phyloP scores from a whole-genome alignment of 768 basidiomycete species.

The Amanita brunnescens region DNA sequence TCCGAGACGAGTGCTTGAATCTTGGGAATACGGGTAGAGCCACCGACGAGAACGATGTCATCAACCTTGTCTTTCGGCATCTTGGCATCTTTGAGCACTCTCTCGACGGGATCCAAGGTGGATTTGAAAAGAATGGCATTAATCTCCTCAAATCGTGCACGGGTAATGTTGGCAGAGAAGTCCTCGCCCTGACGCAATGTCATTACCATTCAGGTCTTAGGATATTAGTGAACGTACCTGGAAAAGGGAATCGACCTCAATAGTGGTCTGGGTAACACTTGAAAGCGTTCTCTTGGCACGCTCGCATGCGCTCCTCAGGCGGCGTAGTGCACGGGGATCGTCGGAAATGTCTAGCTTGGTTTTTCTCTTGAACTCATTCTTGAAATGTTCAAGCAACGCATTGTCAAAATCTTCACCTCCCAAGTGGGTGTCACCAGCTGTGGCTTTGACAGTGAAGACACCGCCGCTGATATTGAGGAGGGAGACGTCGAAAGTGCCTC shows the following conservation, averaged over 20 bases:
- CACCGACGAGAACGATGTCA: conserved; percentile 99
- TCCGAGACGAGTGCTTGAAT: conserved; percentile 97
- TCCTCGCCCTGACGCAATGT: conserved; percentile 66
- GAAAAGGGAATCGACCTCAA: conserved; percentile 98
- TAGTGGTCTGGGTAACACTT: conserved; percentile 95
- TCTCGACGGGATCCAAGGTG: conserved; percentile 96
- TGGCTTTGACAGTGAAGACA: conserved; percentile 99
- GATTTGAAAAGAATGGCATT: conserved; percentile 94
- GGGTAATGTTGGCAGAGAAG: conserved; percentile 97
- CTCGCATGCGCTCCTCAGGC: conserved; percentile 95
- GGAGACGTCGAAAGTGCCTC: conserved; percentile 99
- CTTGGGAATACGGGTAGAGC: conserved; percentile 99
- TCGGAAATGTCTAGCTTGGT: conserved; percentile 95
- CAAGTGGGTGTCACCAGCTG: conserved; percentile 98
- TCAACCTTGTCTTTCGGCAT: conserved; percentile 96
- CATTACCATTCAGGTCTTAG: not conserved
- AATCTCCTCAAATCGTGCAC: conserved; percentile 99
- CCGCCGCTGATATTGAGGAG: conserved; percentile 96
- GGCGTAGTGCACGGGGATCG: conserved; percentile 93
- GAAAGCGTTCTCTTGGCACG: conserved; percentile 99
- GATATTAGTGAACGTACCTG: conserved; percentile 43
- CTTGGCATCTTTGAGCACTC: conserved; percentile 98
- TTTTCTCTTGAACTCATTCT: conserved; percentile 98
- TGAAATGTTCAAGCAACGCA: conserved; percentile 96
- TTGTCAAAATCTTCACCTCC: conserved; percentile 99